These are phyloP conservation scores for Nyctanthes arbortristis DNA, from an alignment of 257 asterid species.

Conservation along the genomic window DNA sequence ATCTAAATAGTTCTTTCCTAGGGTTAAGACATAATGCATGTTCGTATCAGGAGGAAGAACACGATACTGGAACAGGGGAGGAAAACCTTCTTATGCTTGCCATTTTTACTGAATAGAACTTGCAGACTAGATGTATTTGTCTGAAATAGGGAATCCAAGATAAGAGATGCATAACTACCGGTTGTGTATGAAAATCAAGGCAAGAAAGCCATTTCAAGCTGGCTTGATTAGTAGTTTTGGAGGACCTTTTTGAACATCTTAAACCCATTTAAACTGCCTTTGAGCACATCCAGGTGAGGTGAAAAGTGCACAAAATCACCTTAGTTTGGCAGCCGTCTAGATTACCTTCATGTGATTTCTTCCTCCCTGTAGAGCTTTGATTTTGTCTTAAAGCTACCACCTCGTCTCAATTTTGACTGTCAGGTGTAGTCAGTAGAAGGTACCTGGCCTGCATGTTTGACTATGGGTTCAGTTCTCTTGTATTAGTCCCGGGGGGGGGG, in stretches of 20 bases:
- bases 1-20: not conserved
- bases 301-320: no score
- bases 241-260: not conserved
- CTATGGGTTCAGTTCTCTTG: not conserved
- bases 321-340: no score
- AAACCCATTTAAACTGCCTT: no score
- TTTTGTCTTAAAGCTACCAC: not conserved
- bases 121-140: not conserved
- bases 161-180: not conserved
- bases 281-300: no score
- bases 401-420: not conserved
- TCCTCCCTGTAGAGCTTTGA: not conserved
- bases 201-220: not conserved
- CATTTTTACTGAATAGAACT: not conserved
- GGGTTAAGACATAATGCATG: not conserved
- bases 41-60: not conserved
- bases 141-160: not conserved
- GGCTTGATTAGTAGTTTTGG: not conserved
- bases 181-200: not conserved
- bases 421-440: not conserved
- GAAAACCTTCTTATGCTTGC: not conserved
- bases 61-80: not conserved
- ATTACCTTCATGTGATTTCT: not conserved
- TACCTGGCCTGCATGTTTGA: not conserved
- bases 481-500: no score